Conservation (phyloP, 1,139 yeast species). For the Debaryomyces coudertii region DNA sequence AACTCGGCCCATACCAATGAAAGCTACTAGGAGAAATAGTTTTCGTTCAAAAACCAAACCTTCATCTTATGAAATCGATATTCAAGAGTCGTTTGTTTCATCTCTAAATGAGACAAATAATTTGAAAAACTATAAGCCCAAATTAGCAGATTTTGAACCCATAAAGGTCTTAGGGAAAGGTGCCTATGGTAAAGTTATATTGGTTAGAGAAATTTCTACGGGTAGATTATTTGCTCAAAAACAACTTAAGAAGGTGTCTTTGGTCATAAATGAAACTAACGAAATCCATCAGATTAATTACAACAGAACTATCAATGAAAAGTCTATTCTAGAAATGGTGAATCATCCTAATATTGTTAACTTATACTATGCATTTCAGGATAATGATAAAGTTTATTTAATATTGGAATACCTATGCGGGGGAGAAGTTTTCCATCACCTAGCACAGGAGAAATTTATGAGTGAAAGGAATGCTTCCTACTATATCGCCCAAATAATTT, state of each 20-base stretch:
- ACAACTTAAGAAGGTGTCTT: conserved; percentile 75
- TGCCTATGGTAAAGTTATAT: conserved; percentile 84
- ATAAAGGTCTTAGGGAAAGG: conserved; percentile 87
- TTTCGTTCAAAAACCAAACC: conserved; percentile 11
- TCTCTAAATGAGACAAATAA: conserved; percentile 20
- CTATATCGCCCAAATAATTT: conserved; percentile 83
- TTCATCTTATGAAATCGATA: conserved; percentile 28
- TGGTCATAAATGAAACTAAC: conserved; percentile 41
- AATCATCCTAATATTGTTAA: conserved; percentile 88
- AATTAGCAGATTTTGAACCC: conserved; percentile 66
- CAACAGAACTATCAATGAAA: conserved; percentile 45
- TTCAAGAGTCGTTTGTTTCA: conserved; percentile 31
- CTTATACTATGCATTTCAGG: conserved; percentile 88
- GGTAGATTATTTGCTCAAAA: conserved; percentile 85
- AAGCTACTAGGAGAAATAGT: conserved; percentile 20
- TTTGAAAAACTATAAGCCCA: conserved; percentile 30
- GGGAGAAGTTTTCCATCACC: conserved; percentile 87
- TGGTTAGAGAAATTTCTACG: conserved; percentile 69
- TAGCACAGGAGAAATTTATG: conserved; percentile 52
- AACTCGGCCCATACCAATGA: conserved; percentile 13
- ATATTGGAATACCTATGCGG: conserved; percentile 89
- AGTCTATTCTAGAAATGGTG: conserved; percentile 45
- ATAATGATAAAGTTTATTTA: conserved; percentile 73
- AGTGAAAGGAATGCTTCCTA: conserved; percentile 80
- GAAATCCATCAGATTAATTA: conserved; percentile 42